Evolutionary conservation across 106 monocot genomes (phyloP).

Genomic region (Iris macrosiphon): DNA sequence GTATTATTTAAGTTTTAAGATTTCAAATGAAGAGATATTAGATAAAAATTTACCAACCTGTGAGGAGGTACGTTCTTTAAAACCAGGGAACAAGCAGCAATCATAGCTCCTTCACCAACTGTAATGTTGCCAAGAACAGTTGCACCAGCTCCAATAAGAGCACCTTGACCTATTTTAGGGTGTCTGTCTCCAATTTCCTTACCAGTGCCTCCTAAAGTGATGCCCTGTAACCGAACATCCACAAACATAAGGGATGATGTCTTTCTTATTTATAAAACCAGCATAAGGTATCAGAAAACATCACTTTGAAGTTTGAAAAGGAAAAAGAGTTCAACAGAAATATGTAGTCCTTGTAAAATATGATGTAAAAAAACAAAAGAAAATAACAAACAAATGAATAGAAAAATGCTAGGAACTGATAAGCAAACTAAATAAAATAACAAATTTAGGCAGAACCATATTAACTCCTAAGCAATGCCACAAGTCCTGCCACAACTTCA

Average conservation of each 20-base stretch:
- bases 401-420: too few relatives aligned
- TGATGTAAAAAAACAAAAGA: neutral
- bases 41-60: conserved; percentile 40
- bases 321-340: neutral
- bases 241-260: neutral
- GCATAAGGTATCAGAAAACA: neutral
- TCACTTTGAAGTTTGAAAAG: neutral
- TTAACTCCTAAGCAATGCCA: too few relatives aligned
- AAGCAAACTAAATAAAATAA: too few relatives aligned
- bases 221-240: conserved; percentile 37
- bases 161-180: conserved; percentile 85
- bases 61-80: conserved; percentile 82
- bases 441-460: too few relatives aligned
- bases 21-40: neutral
- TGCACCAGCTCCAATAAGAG: conserved; percentile 91
- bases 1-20: too few relatives aligned
- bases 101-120: conserved; percentile 86
- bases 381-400: neutral
- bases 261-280: neutral
- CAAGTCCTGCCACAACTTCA: too few relatives aligned
- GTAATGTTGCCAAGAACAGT: conserved; percentile 76
- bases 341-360: too few relatives aligned
- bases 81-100: conserved; percentile 88
- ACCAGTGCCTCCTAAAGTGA: conserved; percentile 89
- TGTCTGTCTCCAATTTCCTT: conserved; percentile 84